phyloP scores from a whole-genome alignment of 345 rosid genomes.

The Heritiera littoralis region DNA sequence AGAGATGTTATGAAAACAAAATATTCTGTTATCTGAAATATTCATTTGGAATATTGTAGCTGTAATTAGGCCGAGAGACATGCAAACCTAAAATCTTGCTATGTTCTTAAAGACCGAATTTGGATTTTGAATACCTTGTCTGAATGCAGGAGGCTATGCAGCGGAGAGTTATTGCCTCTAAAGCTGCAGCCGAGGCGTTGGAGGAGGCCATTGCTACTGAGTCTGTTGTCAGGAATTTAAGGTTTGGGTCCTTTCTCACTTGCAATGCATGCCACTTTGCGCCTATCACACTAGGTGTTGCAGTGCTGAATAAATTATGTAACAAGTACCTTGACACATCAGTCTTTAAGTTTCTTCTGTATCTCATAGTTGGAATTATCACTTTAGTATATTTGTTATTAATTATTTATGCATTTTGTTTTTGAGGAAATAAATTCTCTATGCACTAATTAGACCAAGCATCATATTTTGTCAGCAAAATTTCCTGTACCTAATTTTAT shows the following conservation, averaged over 20 bases:
- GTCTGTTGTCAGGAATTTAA: constrained; percentile 67
- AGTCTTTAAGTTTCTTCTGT: background rate
- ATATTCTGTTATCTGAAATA: background rate
- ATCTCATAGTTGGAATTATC: background rate
- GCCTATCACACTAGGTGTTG: background rate
- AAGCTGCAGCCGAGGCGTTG: constrained; percentile 83
- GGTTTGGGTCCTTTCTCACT: constrained; percentile 37
- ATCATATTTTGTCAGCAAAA: background rate
- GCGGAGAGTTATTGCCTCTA: constrained; percentile 70
- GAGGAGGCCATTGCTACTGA: constrained; percentile 87
- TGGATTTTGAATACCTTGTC: constrained; percentile 3
- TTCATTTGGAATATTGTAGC: background rate
- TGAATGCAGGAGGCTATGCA: constrained; percentile 75
- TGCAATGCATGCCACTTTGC: background rate
- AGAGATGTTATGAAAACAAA: background rate
- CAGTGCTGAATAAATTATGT: background rate
- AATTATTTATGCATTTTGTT: background rate
- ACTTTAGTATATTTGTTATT: background rate
- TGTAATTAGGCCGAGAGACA: background rate
- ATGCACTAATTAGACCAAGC: background rate
- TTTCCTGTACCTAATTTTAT: constrained; percentile 7
- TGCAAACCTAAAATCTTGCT: background rate
- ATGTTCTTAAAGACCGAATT: background rate
- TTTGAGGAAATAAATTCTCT: background rate
- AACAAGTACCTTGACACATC: background rate